Conservation (phyloP, 768 basidiomycete species). For the Suillus alpinus region DNA sequence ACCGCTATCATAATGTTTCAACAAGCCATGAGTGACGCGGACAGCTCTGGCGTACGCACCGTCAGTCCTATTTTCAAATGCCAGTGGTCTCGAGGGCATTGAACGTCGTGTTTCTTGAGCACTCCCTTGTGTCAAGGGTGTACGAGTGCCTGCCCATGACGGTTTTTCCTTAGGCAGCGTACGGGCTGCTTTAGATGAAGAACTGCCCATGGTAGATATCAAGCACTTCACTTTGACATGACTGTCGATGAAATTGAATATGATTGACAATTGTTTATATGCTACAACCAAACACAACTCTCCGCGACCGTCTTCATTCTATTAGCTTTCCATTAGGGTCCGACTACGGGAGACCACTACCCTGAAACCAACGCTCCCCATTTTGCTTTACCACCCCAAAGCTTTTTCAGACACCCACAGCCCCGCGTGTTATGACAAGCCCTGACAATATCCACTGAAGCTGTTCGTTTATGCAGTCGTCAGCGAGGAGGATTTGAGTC, state of each 20-base stretch:
- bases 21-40: background rate
- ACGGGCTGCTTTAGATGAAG: slow-evolving; percentile 58
- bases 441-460: too few relatives aligned
- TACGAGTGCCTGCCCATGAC: slow-evolving; percentile 47
- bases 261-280: background rate
- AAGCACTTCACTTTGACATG: background rate
- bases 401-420: too few relatives aligned
- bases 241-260: background rate
- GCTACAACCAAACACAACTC: too few relatives aligned
- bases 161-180: slow-evolving; percentile 51
- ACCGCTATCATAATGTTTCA: slow-evolving; percentile 42
- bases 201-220: slow-evolving; percentile 49
- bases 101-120: slow-evolving; percentile 8
- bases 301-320: too few relatives aligned
- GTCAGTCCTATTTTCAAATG: slow-evolving; percentile 51
- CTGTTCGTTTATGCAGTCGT: too few relatives aligned
- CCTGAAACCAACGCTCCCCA: too few relatives aligned
- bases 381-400: too few relatives aligned
- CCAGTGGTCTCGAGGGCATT: slow-evolving; percentile 28
- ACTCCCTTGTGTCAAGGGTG: slow-evolving; percentile 21
- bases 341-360: too few relatives aligned
- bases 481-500: too few relatives aligned
- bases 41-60: slow-evolving; percentile 38
- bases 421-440: too few relatives aligned
- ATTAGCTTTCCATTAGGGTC: too few relatives aligned